These are phyloP conservation scores for Collybia nuda DNA, from an alignment of 768 basidiomycete genomes.

Conservation along the genomic window DNA sequence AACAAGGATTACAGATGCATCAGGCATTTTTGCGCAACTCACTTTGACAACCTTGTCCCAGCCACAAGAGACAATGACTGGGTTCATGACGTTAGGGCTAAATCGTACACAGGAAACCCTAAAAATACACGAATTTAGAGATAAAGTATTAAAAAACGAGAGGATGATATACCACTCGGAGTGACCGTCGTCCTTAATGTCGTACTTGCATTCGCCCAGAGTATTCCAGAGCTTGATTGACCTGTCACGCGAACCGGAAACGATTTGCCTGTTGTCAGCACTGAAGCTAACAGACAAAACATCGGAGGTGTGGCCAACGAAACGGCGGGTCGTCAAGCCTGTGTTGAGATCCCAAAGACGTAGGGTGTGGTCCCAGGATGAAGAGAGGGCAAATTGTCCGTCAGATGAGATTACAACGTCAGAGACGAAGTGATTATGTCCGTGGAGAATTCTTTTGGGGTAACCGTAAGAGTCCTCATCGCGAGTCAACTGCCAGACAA, in stretches of 20 bases:
- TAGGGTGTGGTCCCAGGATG: conserved; percentile 99
- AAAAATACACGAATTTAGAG: conserved; percentile 3
- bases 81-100: conserved; percentile 96
- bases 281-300: conserved; percentile 99
- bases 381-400: conserved; percentile 98
- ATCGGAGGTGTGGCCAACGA: conserved; percentile 97
- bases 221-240: conserved; percentile 99
- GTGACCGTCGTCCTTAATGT: conserved; percentile 99
- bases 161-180: conserved; percentile 72
- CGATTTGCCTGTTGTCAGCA: conserved; percentile 99
- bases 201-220: conserved; percentile 99
- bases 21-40: conserved; percentile 25
- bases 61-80: conserved; percentile 97
- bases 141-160: conserved; percentile 1
- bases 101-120: conserved; percentile 99
- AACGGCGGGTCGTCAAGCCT: conserved; percentile 92
- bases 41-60: conserved; percentile 99
- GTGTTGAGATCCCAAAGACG: conserved; percentile 99
- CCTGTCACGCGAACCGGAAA: conserved; percentile 95
- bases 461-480: conserved; percentile 90
- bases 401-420: conserved; percentile 99
- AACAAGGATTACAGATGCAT: neutral
- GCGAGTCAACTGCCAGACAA: conserved; percentile 98
- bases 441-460: conserved; percentile 96
- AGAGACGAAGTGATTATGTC: conserved; percentile 99